These are phyloP conservation scores for Sporothrix brunneoviolacea DNA, from an alignment of 2,329 filamentous ascomycete genomes.

Conservation along the genomic window DNA sequence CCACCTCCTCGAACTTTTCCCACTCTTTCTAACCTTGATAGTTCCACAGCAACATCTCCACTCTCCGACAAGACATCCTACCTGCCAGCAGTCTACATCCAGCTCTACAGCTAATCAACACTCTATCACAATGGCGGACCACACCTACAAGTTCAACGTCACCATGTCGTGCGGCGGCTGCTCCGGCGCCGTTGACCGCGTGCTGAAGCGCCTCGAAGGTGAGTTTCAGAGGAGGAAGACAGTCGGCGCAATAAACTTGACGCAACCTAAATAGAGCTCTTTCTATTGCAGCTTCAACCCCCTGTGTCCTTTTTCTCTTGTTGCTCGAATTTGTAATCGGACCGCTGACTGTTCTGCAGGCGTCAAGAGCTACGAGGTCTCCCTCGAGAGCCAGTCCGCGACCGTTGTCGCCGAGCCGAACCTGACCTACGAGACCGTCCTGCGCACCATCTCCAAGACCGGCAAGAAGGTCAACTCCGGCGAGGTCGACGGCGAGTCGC, in stretches of 20 bases:
- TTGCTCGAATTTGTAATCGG: no score
- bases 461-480: conserved; percentile 83
- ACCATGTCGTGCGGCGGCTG: conserved; percentile 93
- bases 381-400: conserved; percentile 78
- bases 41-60: no score
- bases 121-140: conserved; percentile 58
- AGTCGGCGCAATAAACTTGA: no score
- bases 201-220: conserved; percentile 90
- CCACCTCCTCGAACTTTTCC: neutral
- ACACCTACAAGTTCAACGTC: conserved; percentile 94
- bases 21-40: neutral
- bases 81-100: no score
- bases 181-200: conserved; percentile 86
- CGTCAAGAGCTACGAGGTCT: conserved; percentile 80
- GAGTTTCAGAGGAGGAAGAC: conserved; percentile 24
- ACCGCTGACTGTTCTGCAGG: no score
- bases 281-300: no score
- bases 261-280: no score
- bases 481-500: conserved; percentile 59
- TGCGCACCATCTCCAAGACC: conserved; percentile 88
- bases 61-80: no score
- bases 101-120: no score
- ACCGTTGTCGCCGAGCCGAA: conserved; percentile 63
- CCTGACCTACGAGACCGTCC: conserved; percentile 72
- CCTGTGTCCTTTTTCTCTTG: no score